Evolutionary conservation across 768 basidiomycete species (phyloP), one percentile per base, ranked within the genome.

Genomic region (Butyriboletus loyo): DNA sequence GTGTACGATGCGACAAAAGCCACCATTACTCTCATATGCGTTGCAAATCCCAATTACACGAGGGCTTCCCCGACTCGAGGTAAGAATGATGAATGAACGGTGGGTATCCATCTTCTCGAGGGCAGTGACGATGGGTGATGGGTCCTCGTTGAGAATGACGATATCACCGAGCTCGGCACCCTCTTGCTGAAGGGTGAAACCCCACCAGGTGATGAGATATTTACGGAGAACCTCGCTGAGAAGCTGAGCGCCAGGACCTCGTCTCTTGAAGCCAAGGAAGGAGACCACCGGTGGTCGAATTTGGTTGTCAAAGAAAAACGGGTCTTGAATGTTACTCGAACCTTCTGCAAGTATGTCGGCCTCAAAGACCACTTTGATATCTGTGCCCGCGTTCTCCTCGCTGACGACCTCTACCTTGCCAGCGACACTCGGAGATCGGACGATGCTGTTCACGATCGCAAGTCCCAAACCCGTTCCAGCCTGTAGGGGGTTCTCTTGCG

Each of bases 401-500:
- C 92, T 95, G 85, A 86, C 87, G 10, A 98, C 94, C 61, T 97
- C 95, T 35, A 97, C 88, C 62, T 92, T 92, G 41, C 95, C 95
- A 25, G 85, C 81, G 47, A 98, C 85, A 57, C 85, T 89, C 40
- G 89, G 85, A 3, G 91, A 92, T 15, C 82, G 83, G 34, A 95
- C 82, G 57, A 97, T 97, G 59, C 87, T 92, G 73, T 89, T 92
- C 65, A 97, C 95, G 58, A 98, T 97, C 30, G 95, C 94, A 22
- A 97, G 83, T 10, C 95, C 95, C 8, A 98, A 80, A 6, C 94
- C 95, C 2, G 94, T 97, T 2, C 94, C 94, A 1, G 92, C 85
- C 63, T 95, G 92, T 6, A 96, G 68, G 1, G 94, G 93, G 59
- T 96, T 95, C 70, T 97, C 95, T 73, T 98, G 95, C 1, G 93